Percentiles rank a stretch among this genome's conserved stretches.
These are phyloP conservation scores for Coemansia sp. DNA, from an alignment of 192 early-diverging fungal genomes.

Conservation along the genomic window DNA sequence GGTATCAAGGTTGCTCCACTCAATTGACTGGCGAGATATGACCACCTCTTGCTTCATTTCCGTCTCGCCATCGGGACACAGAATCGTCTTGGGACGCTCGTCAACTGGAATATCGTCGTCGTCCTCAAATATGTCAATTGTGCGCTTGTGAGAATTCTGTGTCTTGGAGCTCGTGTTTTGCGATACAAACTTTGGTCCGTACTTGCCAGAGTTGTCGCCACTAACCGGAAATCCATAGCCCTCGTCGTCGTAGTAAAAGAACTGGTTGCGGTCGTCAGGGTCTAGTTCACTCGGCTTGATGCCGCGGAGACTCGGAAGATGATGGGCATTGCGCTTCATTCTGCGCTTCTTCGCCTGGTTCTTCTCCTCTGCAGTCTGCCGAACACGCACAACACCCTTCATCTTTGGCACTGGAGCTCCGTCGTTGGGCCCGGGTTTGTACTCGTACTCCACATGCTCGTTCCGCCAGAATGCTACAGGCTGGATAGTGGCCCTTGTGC, in stretches of 20 bases:
- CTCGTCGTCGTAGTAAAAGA: slow-evolving; percentile 52
- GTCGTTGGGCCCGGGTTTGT: slow-evolving; percentile 9
- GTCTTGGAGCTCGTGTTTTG: slow-evolving; percentile 5
- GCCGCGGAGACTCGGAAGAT: slow-evolving; percentile 25
- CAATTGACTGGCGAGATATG: slow-evolving; percentile 34
- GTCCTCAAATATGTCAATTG: slow-evolving; percentile 24
- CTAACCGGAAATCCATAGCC: slow-evolving; percentile 40
- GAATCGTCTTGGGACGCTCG: slow-evolving; percentile 11
- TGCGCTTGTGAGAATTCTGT: slow-evolving; percentile 11
- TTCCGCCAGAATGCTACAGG: slow-evolving; percentile 54
- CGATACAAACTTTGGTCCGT: slow-evolving; percentile 19
- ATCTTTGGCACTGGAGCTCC: slow-evolving; percentile 31
- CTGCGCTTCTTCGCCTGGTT: slow-evolving; percentile 38
- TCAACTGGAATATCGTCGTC: slow-evolving; percentile 40
- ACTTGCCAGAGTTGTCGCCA: slow-evolving; percentile 15
- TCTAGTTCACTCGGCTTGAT: slow-evolving; percentile 35
- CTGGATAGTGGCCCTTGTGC: slow-evolving; percentile 37
- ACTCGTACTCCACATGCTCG: slow-evolving; percentile 54
- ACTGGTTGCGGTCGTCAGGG: slow-evolving; percentile 22
- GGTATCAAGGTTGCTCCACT: slow-evolving; percentile 22
- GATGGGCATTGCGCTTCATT: neutral
- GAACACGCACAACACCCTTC: slow-evolving; percentile 49
- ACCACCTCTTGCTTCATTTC: slow-evolving; percentile 19
- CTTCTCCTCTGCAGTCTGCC: slow-evolving; percentile 49
- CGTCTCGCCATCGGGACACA: slow-evolving; percentile 17